Conservation (phyloP, 2,329 filamentous ascomycete species). For the Sporothrix sp. region DNA sequence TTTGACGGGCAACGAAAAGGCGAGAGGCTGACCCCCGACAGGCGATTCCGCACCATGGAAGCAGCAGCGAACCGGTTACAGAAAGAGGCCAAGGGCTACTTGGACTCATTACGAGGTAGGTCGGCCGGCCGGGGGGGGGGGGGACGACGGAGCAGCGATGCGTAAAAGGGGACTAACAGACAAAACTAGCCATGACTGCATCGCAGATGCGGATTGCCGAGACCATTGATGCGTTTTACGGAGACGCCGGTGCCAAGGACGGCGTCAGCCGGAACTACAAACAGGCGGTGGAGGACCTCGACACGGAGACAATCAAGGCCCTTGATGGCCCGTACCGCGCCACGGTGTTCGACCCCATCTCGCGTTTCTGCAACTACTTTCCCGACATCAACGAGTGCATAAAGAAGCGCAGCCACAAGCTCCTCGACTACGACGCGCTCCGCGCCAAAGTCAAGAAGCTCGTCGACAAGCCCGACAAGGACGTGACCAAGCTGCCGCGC, state of each 20-base stretch:
- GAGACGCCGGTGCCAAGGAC: constrained; percentile 86
- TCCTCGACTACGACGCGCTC: constrained; percentile 94
- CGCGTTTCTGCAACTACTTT: constrained; percentile 95
- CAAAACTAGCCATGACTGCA: constrained; percentile 80
- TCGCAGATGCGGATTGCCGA: constrained; percentile 99
- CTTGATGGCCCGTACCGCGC: constrained; percentile 92
- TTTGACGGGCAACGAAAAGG: not conserved
- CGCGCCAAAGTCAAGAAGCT: constrained; percentile 95
- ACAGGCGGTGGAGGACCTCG: constrained; percentile 93
- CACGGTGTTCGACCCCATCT: constrained; percentile 92
- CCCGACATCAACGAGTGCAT: constrained; percentile 99
- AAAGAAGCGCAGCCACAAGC: constrained; percentile 97
- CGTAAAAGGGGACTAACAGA: too few species aligned
- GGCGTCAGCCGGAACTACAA: constrained; percentile 96
- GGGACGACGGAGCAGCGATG: not conserved
- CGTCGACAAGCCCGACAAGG: constrained; percentile 97
- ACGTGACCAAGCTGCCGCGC: constrained; percentile 88
- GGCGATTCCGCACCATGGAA: constrained; percentile 96
- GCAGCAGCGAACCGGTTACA: constrained; percentile 83
- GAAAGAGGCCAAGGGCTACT: constrained; percentile 95
- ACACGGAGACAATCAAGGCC: constrained; percentile 97
- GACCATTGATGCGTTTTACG: constrained; percentile 98
- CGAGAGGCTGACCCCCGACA: constrained; percentile 26
- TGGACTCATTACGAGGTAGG: constrained; percentile 83
- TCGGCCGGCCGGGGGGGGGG: not conserved